Evolutionary conservation across 768 basidiomycete species (phyloP).

Genomic region (Mycena amicta): DNA sequence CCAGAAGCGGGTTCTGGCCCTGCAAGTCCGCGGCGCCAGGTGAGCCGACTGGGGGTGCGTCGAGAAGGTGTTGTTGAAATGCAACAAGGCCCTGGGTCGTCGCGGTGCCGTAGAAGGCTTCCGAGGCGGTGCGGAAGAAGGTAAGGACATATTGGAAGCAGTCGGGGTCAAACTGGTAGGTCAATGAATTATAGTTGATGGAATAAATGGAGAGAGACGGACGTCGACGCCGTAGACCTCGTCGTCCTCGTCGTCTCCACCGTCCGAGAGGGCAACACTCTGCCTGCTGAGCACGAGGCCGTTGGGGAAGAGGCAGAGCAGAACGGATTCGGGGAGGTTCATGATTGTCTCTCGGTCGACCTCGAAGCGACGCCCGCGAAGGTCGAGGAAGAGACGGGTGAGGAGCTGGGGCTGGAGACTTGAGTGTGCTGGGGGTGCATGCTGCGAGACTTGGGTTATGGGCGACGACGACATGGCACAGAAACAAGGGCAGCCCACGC

Average conservation of each 20-base stretch:
- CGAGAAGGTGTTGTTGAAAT: conserved; percentile 79
- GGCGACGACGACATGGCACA: conserved; percentile 49
- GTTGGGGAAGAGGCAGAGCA: conserved; percentile 96
- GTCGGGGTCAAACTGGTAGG: conserved; percentile 87
- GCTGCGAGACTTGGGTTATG: conserved; percentile 64
- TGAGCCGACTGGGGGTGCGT: conserved; percentile 44
- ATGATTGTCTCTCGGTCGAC: conserved; percentile 98
- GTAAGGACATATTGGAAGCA: conserved; percentile 92
- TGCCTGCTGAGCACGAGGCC: conserved; percentile 92
- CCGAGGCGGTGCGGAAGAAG: conserved; percentile 89
- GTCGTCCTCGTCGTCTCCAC: conserved; percentile 80
- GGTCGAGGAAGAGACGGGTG: conserved; percentile 86
- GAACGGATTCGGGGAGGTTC: conserved; percentile 96
- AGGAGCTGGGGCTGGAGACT: conserved; percentile 86
- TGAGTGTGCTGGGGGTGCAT: conserved; percentile 63
- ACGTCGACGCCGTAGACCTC: conserved; percentile 97
- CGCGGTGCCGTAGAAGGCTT: conserved; percentile 88
- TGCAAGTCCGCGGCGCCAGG: conserved; percentile 49
- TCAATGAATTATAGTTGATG: conserved; percentile 6
- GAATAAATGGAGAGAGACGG: conserved; percentile 40
- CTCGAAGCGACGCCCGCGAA: conserved; percentile 87
- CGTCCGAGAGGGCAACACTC: conserved; percentile 72
- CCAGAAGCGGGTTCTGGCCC: conserved; percentile 87
- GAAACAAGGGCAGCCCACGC: conserved; percentile 11
- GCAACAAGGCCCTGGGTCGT: conserved; percentile 70